These are phyloP conservation scores for Medicago ruthenica DNA, from an alignment of 306 rosid genomes.

Conservation along the genomic window DNA sequence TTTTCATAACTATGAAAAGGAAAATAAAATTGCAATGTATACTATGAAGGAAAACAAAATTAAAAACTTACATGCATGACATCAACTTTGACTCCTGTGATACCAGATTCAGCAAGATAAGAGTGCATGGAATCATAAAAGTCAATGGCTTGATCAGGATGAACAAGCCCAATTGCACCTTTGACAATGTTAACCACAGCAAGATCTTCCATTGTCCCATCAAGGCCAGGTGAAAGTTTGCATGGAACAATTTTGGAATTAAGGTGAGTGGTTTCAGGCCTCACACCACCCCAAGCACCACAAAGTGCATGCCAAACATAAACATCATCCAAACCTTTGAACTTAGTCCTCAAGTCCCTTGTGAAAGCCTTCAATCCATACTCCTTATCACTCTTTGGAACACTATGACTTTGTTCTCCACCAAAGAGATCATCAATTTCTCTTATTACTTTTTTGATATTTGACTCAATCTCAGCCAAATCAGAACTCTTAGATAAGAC, in stretches of 20 bases:
- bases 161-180: too few relatives aligned
- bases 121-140: too few relatives aligned
- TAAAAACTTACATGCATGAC: constrained; percentile 71
- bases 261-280: constrained; percentile 74
- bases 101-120: too few relatives aligned
- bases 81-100: constrained; percentile 62
- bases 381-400: not conserved
- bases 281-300: constrained; percentile 94
- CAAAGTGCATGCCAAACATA: constrained; percentile 88
- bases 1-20: not conserved
- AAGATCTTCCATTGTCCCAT: constrained; percentile 76
- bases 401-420: constrained; percentile 40
- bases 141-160: too few relatives aligned
- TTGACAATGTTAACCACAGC: constrained; percentile 67
- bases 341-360: constrained; percentile 62
- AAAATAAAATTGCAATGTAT: not conserved
- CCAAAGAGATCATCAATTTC: constrained; percentile 69
- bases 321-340: constrained; percentile 76
- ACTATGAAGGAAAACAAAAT: not conserved
- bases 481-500: constrained; percentile 44
- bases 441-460: constrained; percentile 47
- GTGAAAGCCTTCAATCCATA: constrained; percentile 52
- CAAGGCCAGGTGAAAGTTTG: constrained; percentile 72
- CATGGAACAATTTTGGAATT: constrained; percentile 59
- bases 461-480: constrained; percentile 42